phyloP scores from a whole-genome alignment of 2,329 filamentous ascomycete species.

The Fusarium continuum region DNA sequence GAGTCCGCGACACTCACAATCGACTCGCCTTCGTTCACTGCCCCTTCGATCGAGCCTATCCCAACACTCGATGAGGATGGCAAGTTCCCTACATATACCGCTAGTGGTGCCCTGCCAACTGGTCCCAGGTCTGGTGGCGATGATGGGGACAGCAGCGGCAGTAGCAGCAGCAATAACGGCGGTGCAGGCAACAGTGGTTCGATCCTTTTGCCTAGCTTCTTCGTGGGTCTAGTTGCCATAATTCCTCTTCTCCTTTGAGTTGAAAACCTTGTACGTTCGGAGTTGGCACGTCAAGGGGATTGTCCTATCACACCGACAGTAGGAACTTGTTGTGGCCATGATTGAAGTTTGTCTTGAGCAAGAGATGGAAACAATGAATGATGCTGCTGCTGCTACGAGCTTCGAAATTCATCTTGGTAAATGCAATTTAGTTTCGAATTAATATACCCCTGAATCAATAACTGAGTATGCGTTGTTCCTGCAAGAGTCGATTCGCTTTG shows the following conservation, averaged over 20 bases:
- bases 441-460: conserved; percentile 21
- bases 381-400: conserved; percentile 1
- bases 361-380: conserved; percentile 17
- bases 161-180: conserved; percentile 1
- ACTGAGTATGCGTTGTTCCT: neutral
- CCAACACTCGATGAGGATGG: conserved; percentile 14
- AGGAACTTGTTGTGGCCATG: neutral
- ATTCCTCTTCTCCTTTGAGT: conserved; percentile 42
- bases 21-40: conserved; percentile 24
- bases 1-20: conserved; percentile 8
- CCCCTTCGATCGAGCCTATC: conserved; percentile 24
- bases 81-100: conserved; percentile 9
- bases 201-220: conserved; percentile 28
- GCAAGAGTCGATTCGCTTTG: neutral
- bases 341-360: neutral
- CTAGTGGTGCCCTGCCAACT: conserved; percentile 10
- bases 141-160: conserved; percentile 1
- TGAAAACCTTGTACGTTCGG: neutral
- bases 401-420: neutral
- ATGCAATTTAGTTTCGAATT: conserved; percentile 3
- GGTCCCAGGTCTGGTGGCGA: conserved; percentile 30
- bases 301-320: neutral
- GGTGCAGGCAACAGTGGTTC: conserved; percentile 19
- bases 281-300: neutral
- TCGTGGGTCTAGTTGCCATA: conserved; percentile 39